Percentiles rank a stretch among this genome's conserved stretches.
Evolutionary conservation across 1,284 basidiomycete species (phyloP).

Genomic region (Tylopilus sp.): DNA sequence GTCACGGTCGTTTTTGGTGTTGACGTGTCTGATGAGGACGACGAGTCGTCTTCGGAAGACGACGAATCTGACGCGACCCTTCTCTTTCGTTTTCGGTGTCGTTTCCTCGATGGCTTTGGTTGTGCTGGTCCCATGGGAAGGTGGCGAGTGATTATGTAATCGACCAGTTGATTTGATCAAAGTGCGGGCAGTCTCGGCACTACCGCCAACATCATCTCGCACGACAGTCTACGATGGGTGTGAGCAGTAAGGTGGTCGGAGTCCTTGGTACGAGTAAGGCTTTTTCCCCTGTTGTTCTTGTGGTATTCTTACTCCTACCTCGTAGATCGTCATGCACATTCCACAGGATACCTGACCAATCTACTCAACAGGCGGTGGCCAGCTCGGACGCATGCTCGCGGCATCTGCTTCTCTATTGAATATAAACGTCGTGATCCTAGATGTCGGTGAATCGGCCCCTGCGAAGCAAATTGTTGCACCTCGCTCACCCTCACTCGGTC

Average conservation of each 20-base stretch:
- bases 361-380: slow-evolving; percentile 85
- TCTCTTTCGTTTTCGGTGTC: slow-evolving; percentile 66
- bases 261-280: slow-evolving; percentile 42
- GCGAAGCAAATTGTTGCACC: slow-evolving; percentile 91
- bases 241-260: slow-evolving; percentile 40
- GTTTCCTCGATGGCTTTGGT: slow-evolving; percentile 51
- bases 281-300: background rate
- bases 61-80: slow-evolving; percentile 57
- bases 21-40: slow-evolving; percentile 33
- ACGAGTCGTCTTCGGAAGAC: slow-evolving; percentile 53
- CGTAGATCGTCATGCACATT: slow-evolving; percentile 23
- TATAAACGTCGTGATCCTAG: slow-evolving; percentile 90
- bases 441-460: slow-evolving; percentile 83
- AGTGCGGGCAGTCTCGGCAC: background rate
- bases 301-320: slow-evolving; percentile 14
- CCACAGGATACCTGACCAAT: slow-evolving; percentile 19
- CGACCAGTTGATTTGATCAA: background rate
- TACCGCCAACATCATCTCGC: background rate
- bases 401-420: slow-evolving; percentile 92
- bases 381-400: slow-evolving; percentile 98
- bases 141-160: slow-evolving; percentile 3
- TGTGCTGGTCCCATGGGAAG: slow-evolving; percentile 5
- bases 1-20: slow-evolving; percentile 17
- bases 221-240: slow-evolving; percentile 31
- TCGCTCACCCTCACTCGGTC: slow-evolving; percentile 59